phyloP scores from a whole-genome alignment of 805 yeast species.

The Myxozyma monticola region DNA sequence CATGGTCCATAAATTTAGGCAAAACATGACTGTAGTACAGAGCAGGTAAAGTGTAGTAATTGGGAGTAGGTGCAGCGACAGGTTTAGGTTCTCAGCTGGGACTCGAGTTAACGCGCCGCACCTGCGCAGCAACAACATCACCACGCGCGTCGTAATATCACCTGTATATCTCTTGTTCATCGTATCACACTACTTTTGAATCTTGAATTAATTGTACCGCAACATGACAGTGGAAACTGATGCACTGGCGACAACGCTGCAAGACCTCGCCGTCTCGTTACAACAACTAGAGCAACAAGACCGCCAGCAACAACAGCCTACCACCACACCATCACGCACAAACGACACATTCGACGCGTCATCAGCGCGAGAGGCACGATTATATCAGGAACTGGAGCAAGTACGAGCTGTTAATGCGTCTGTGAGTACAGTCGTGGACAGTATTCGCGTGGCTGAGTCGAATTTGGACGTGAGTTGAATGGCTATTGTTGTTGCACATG shows the following conservation, averaged over 20 bases:
- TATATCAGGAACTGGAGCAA: constrained; percentile 21
- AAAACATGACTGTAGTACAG: too few relatives aligned
- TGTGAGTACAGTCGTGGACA: constrained; percentile 18
- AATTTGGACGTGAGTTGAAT: constrained; percentile 22
- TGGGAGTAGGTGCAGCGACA: too few relatives aligned
- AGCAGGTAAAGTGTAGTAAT: too few relatives aligned
- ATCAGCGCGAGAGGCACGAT: constrained; percentile 13
- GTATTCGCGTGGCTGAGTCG: constrained; percentile 18
- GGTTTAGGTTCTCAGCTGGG: too few relatives aligned
- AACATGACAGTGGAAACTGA: constrained; percentile 17
- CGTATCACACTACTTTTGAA: too few relatives aligned
- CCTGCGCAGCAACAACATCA: too few relatives aligned
- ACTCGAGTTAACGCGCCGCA: too few relatives aligned
- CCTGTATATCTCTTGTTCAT: too few relatives aligned
- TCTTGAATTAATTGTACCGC: too few relatives aligned
- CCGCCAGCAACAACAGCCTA: constrained; percentile 2
- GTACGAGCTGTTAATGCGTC: constrained; percentile 22
- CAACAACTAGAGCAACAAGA: constrained; percentile 11
- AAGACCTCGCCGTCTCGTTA: constrained; percentile 13
- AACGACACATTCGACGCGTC: background rate
- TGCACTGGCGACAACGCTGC: constrained; percentile 10
- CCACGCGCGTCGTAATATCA: too few relatives aligned
- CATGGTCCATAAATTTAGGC: too few relatives aligned
- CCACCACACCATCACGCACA: constrained; percentile 3
- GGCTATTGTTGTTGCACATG: background rate